phyloP scores from a whole-genome alignment of 2,329 filamentous ascomycete species.

The Graphium sp. region DNA sequence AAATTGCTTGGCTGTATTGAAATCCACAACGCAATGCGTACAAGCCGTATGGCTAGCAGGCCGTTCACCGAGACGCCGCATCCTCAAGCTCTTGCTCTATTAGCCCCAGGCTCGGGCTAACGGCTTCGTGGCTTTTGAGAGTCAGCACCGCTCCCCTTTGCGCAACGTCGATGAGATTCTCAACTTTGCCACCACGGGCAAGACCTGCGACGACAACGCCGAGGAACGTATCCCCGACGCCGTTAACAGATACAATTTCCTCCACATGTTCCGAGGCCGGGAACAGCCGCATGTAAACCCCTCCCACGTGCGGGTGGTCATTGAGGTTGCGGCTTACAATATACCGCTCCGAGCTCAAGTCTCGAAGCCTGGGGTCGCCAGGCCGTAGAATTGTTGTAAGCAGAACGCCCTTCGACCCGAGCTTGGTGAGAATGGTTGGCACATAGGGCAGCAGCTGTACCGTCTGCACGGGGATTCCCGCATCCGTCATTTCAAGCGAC shows the following conservation, averaged over 20 bases:
- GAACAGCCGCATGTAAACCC: conserved; percentile 67
- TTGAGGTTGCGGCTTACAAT: conserved; percentile 49
- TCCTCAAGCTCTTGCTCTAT: conserved; percentile 21
- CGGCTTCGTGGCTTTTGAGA: conserved; percentile 57
- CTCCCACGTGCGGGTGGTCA: conserved; percentile 41
- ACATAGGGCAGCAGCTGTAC: conserved; percentile 81
- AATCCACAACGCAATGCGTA: too few species aligned
- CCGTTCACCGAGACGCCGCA: conserved; percentile 6
- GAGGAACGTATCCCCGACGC: conserved; percentile 83
- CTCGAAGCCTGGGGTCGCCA: conserved; percentile 50
- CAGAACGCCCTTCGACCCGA: conserved; percentile 61
- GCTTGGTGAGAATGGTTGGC: conserved; percentile 68
- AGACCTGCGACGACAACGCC: conserved; percentile 72
- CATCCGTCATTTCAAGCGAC: conserved; percentile 49
- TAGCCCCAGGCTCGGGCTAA: conserved; percentile 39
- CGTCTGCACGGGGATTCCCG: conserved; percentile 67
- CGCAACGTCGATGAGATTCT: conserved; percentile 58
- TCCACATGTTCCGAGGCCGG: conserved; percentile 48
- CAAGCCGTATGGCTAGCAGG: too few species aligned
- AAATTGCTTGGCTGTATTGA: too few species aligned
- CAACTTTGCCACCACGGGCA: conserved; percentile 35
- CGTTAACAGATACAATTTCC: conserved; percentile 79
- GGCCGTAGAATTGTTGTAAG: conserved; percentile 52
- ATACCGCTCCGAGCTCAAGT: conserved; percentile 46
- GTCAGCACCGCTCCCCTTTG: conserved; percentile 70